A percentile compares a stretch with the other conserved stretches of the same genome.
Evolutionary conservation across 1,284 basidiomycete species (phyloP).

Genomic region (Naganishia liquefaciens): DNA sequence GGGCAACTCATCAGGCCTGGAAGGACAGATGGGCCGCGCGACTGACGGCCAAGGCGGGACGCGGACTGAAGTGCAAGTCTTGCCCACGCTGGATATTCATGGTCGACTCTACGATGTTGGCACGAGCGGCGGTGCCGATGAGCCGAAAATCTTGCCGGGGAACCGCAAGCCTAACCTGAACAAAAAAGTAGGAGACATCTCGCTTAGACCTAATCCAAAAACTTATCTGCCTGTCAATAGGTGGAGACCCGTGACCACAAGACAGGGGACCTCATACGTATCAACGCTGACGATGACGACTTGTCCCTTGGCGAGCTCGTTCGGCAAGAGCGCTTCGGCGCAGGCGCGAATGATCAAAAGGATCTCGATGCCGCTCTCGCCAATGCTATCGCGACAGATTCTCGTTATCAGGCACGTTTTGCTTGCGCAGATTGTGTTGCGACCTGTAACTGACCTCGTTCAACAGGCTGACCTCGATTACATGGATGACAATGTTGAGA

Average conservation of each 20-base stretch:
- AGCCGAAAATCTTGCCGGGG: slow-evolving; percentile 57
- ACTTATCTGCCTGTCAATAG: slow-evolving; percentile 42
- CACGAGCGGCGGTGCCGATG: slow-evolving; percentile 59
- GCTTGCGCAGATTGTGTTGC: background rate
- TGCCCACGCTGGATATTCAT: slow-evolving; percentile 84
- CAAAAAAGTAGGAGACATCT: slow-evolving; percentile 59
- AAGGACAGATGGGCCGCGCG: slow-evolving; percentile 44
- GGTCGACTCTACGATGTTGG: slow-evolving; percentile 92
- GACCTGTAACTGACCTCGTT: background rate
- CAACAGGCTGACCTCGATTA: slow-evolving; percentile 80
- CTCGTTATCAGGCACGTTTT: slow-evolving; percentile 71
- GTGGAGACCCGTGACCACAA: slow-evolving; percentile 85
- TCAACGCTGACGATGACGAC: slow-evolving; percentile 86
- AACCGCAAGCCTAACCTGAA: slow-evolving; percentile 72
- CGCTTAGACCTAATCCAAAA: background rate
- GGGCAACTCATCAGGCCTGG: slow-evolving; percentile 34
- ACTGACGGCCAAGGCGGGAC: slow-evolving; percentile 38
- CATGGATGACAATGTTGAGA: slow-evolving; percentile 94
- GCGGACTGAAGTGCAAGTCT: slow-evolving; percentile 66
- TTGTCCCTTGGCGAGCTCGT: slow-evolving; percentile 86
- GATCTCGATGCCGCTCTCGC: slow-evolving; percentile 88
- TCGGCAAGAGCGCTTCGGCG: slow-evolving; percentile 85
- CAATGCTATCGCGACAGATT: slow-evolving; percentile 79
- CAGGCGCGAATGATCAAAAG: slow-evolving; percentile 86
- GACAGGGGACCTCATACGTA: slow-evolving; percentile 77